Evolutionary conservation across 192 early-diverging fungal genomes (phyloP).

Genomic region (Backusella australiensis): DNA sequence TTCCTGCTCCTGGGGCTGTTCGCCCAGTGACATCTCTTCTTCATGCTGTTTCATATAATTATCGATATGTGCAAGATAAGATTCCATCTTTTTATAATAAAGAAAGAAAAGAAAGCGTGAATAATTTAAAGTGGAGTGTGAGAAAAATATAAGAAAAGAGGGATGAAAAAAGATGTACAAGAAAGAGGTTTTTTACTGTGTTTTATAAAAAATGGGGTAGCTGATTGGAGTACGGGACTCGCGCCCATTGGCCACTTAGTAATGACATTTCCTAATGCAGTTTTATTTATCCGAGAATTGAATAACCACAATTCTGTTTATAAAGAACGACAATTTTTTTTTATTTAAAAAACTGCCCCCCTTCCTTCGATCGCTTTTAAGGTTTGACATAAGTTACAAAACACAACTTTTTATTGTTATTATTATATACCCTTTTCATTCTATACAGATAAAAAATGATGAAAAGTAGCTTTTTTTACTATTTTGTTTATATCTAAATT

Average conservation of each 20-base stretch:
- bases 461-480: no score
- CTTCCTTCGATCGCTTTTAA: no score
- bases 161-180: not conserved
- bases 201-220: not conserved
- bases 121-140: not conserved
- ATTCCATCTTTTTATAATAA: slow-evolving; percentile 15
- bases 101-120: not conserved
- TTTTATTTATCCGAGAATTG: not conserved
- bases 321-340: no score
- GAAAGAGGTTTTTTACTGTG: not conserved
- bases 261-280: not conserved
- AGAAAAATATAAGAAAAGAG: not conserved
- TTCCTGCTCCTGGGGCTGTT: not conserved
- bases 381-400: no score
- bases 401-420: no score
- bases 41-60: slow-evolving; percentile 13
- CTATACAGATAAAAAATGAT: no score
- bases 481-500: not conserved
- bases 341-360: no score
- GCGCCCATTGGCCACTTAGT: not conserved
- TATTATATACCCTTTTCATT: no score
- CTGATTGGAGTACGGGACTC: not conserved
- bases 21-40: not conserved
- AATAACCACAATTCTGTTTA: no score
- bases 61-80: slow-evolving; percentile 26